A percentile compares a stretch with the other conserved stretches of the same genome.
phyloP scores from a whole-genome alignment of 441 rosid genomes.

The Omphalea diandra region DNA sequence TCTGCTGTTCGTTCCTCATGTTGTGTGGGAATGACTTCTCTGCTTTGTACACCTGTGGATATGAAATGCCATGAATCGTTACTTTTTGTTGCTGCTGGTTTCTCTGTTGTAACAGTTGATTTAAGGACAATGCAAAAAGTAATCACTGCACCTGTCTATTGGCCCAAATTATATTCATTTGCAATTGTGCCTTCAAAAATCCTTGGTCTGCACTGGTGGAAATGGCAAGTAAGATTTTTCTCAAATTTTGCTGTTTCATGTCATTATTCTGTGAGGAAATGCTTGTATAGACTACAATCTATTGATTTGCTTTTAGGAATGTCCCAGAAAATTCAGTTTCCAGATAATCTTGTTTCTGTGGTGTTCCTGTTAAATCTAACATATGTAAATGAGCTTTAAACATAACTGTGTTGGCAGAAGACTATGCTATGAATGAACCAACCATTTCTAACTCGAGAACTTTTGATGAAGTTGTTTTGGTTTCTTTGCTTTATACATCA shows the following conservation, averaged over 20 bases:
- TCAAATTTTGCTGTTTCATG: background rate
- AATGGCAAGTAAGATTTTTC: conserved; percentile 52
- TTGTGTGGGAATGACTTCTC: conserved; percentile 65
- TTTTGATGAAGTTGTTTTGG: background rate
- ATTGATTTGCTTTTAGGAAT: background rate
- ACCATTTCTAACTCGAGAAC: background rate
- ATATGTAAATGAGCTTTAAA: background rate
- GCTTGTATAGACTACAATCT: background rate
- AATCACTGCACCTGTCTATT: conserved; percentile 31
- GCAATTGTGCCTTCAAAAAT: conserved; percentile 48
- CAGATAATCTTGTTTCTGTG: background rate
- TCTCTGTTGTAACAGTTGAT: conserved; percentile 50
- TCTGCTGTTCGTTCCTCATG: conserved; percentile 56
- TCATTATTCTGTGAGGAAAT: background rate
- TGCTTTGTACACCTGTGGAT: conserved; percentile 48
- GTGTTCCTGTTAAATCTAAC: background rate
- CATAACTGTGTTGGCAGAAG: background rate
- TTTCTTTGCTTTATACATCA: background rate
- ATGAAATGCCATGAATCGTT: conserved; percentile 59
- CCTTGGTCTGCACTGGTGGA: conserved; percentile 57
- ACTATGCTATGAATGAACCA: background rate
- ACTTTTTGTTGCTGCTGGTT: conserved; percentile 66
- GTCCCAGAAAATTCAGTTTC: background rate
- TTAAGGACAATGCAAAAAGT: conserved; percentile 70
- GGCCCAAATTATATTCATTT: conserved; percentile 42